phyloP scores from a whole-genome alignment of 208 protist genomes.

The Trypanosoma melophagium region DNA sequence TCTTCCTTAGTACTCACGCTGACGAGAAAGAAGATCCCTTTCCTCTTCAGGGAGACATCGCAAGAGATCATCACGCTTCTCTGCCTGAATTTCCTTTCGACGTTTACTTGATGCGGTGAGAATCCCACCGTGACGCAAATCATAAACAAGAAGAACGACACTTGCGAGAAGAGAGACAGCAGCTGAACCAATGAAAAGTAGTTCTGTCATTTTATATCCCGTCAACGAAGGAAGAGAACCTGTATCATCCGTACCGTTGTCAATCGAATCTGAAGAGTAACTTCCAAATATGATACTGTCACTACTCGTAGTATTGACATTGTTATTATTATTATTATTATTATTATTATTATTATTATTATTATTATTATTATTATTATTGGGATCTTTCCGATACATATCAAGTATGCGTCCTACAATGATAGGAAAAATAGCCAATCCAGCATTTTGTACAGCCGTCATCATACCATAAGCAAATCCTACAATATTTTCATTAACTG shows the following conservation, averaged over 20 bases:
- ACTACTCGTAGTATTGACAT: slow-evolving; percentile 9
- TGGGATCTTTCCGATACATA: slow-evolving; percentile 31
- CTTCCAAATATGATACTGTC: too few species aligned
- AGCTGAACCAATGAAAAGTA: slow-evolving; percentile 53
- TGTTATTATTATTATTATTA: background rate
- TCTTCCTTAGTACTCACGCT: slow-evolving; percentile 12
- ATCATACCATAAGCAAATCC: slow-evolving; percentile 90
- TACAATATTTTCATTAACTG: slow-evolving; percentile 64
- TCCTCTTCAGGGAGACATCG: slow-evolving; percentile 17
- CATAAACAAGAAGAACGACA: slow-evolving; percentile 51
- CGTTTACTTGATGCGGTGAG: slow-evolving; percentile 43
- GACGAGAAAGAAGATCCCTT: slow-evolving; percentile 1
- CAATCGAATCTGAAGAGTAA: background rate
- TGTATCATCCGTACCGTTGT: background rate
- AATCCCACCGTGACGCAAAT: slow-evolving; percentile 45
- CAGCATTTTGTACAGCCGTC: slow-evolving; percentile 90
- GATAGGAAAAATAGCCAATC: slow-evolving; percentile 71
- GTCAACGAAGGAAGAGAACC: slow-evolving; percentile 42
- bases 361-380: background rate
- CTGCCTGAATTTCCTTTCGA: slow-evolving; percentile 35
- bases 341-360: background rate
- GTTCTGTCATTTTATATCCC: slow-evolving; percentile 62
- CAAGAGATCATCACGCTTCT: slow-evolving; percentile 16
- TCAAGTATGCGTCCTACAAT: slow-evolving; percentile 71
- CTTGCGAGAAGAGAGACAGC: slow-evolving; percentile 42